Base-by-base conservation (phyloP, 2,329 filamentous ascomycete genomes). In the Tricladium varicosporioides region DNA sequence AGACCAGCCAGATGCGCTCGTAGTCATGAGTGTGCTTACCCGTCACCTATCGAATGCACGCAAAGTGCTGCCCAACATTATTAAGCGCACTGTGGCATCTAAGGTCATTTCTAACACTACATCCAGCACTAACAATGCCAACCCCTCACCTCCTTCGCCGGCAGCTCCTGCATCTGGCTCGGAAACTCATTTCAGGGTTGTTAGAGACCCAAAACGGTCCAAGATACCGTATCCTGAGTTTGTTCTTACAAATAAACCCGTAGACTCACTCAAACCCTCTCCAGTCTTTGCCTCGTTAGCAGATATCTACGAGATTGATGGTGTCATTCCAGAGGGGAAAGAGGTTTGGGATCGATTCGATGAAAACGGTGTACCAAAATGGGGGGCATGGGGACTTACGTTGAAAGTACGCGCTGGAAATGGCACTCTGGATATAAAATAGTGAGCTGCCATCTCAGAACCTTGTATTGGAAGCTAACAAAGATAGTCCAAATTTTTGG, bases 401-500 rank as follows among this genome's bases (percentile, higher is more conserved):
- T 40, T 63, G 14, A 56, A 63, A 42, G 11, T 63, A 31, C n/a
- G 51, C 32, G 27, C 43, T 8, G 14, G 8, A 2, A 31, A 16
- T 40, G 46, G 48, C 2, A 44, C 31, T 27, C 44, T 33, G 51
- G 36, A 27, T 9, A 15, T 49, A 13, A 36, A 22, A n/a, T 13
- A n/a, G n/a, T 54, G 5, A 46, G 18, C 44, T 5, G 3, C 5
- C 16, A 5, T 10, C 7, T 43, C 40, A 50, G 31, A 46, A 27
- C n/a, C 19, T 16, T 33, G 22, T 42, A 8, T 2, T n/a, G 9
- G 19, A 33, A 40, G 27, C 32, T 32, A 33, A 51, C 45, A 14
- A 11, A 13, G 40, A 5, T 57, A 78, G 75, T n/a, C 72, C 74
- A 11, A 71, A 73, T 59, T 64, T 73, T 46, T 75, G 73, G 73